Evolutionary conservation across 2,329 filamentous ascomycete species (phyloP).

Genomic region (Fusarium proliferatum): DNA sequence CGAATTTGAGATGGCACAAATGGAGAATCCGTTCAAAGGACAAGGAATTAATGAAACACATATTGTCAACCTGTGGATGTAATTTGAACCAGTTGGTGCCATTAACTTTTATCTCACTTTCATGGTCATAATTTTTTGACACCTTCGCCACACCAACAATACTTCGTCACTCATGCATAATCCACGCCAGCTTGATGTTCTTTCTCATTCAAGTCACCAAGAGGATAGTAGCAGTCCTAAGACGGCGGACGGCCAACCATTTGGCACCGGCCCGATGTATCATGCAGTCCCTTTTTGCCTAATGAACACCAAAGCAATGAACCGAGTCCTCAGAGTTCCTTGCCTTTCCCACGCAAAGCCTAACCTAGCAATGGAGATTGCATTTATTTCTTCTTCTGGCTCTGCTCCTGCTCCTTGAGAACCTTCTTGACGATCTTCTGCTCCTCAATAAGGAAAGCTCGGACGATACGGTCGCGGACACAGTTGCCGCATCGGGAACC

Average conservation of each 20-base stretch:
- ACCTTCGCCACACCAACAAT: constrained; percentile 1
- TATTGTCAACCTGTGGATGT: constrained; percentile 3
- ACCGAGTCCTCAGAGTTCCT: constrained; percentile 53
- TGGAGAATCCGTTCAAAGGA: not conserved
- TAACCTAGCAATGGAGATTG: constrained; percentile 48
- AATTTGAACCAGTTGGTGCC: constrained; percentile 25
- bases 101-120: constrained; percentile 31
- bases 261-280: constrained; percentile 53
- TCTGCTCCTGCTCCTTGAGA: constrained; percentile 94
- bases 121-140: constrained; percentile 3
- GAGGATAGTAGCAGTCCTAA: constrained; percentile 56
- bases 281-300: constrained; percentile 63
- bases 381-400: constrained; percentile 76
- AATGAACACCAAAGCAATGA: constrained; percentile 67
- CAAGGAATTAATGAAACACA: not conserved
- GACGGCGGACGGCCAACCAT: constrained; percentile 59
- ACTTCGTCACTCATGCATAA: constrained; percentile 38
- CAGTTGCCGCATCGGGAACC: constrained; percentile 99
- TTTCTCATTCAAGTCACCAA: constrained; percentile 60
- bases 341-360: constrained; percentile 51
- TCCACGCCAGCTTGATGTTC: constrained; percentile 52
- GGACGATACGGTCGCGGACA: constrained; percentile 97
- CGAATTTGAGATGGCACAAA: not conserved
- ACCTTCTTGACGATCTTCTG: constrained; percentile 99
- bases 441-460: constrained; percentile 99